These are phyloP conservation scores for Babesia ovis DNA, from an alignment of 169 alveolate species.

Conservation along the genomic window DNA sequence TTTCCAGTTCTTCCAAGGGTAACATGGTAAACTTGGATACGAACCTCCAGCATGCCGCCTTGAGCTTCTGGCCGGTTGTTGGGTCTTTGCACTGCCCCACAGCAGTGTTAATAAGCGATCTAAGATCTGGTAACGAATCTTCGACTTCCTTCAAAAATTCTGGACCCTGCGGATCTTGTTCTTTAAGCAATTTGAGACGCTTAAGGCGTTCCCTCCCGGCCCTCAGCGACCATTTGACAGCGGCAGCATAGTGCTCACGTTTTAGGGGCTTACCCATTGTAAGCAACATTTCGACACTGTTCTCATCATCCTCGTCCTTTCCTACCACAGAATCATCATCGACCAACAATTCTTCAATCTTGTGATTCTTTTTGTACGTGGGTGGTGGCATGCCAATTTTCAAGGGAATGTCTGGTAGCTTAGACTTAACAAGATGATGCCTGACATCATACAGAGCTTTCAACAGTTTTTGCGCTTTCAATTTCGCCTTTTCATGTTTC, in stretches of 20 bases:
- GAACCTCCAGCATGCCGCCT: slow-evolving; percentile 67
- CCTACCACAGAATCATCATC: slow-evolving; percentile 42
- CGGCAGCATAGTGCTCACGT: slow-evolving; percentile 60
- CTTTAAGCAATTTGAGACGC: slow-evolving; percentile 40
- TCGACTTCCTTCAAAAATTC: slow-evolving; percentile 37
- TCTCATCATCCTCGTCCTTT: slow-evolving; percentile 38
- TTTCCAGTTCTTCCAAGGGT: slow-evolving; percentile 43
- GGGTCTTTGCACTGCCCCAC: slow-evolving; percentile 53
- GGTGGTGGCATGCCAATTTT: background rate
- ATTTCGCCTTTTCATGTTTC: slow-evolving; percentile 79
- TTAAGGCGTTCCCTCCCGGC: slow-evolving; percentile 50
- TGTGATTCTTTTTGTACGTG: background rate
- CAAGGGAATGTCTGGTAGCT: slow-evolving; percentile 21
- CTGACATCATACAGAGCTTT: slow-evolving; percentile 69
- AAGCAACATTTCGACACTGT: slow-evolving; percentile 31
- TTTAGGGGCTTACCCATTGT: slow-evolving; percentile 44
- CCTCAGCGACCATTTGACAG: slow-evolving; percentile 58
- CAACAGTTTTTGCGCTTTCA: slow-evolving; percentile 75
- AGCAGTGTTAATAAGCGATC: slow-evolving; percentile 13
- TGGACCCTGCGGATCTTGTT: slow-evolving; percentile 37
- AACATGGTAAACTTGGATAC: slow-evolving; percentile 47
- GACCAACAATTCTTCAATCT: slow-evolving; percentile 23
- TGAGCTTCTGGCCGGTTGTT: slow-evolving; percentile 44
- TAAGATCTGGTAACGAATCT: slow-evolving; percentile 36
- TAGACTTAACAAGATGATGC: slow-evolving; percentile 30